These are phyloP conservation scores for Pseudoperonospora humuli DNA, from an alignment of 352 stramenopile species.

Conservation along the genomic window DNA sequence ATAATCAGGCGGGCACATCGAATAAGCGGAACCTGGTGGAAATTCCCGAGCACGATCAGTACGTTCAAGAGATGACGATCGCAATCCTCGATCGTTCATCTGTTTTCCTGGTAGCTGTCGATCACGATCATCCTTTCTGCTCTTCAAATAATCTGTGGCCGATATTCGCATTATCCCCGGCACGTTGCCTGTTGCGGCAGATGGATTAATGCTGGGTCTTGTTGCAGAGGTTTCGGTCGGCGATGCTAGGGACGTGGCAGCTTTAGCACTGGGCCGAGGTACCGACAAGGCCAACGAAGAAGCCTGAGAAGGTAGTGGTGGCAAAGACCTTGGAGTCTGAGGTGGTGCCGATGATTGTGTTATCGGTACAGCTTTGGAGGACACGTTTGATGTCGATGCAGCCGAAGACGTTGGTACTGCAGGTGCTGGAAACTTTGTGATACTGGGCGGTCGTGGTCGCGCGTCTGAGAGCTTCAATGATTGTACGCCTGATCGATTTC, in stretches of 20 bases:
- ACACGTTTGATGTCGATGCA: not conserved
- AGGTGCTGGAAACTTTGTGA: slow-evolving; percentile 11
- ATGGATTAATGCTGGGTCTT: not conserved
- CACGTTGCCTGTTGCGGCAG: not conserved
- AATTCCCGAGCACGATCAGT: slow-evolving; percentile 6
- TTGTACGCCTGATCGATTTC: slow-evolving; percentile 31
- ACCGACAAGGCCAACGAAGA: not conserved
- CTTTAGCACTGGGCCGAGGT: not conserved
- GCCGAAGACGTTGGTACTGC: not conserved
- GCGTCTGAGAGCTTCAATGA: slow-evolving; percentile 7
- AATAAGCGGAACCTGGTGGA: not conserved
- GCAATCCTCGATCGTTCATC: slow-evolving; percentile 1
- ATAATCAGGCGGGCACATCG: slow-evolving; percentile 2
- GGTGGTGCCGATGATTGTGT: slow-evolving; percentile 1
- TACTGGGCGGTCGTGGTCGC: slow-evolving; percentile 11
- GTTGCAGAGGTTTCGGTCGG: not conserved
- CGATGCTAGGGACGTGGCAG: slow-evolving; percentile 8
- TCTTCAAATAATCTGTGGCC: slow-evolving; percentile 21
- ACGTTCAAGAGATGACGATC: slow-evolving; percentile 16
- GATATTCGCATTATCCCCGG: slow-evolving; percentile 20
- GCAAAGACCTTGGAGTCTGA: slow-evolving; percentile 2
- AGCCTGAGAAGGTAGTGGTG: slow-evolving; percentile 3
- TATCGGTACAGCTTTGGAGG: slow-evolving; percentile 1
- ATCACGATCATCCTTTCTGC: slow-evolving; percentile 4
- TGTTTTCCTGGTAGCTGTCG: not conserved